Percentiles rank a stretch among this genome's conserved stretches.
Conservation (phyloP, 164 flowering plant genomes). For the Vitis labrusca region DNA sequence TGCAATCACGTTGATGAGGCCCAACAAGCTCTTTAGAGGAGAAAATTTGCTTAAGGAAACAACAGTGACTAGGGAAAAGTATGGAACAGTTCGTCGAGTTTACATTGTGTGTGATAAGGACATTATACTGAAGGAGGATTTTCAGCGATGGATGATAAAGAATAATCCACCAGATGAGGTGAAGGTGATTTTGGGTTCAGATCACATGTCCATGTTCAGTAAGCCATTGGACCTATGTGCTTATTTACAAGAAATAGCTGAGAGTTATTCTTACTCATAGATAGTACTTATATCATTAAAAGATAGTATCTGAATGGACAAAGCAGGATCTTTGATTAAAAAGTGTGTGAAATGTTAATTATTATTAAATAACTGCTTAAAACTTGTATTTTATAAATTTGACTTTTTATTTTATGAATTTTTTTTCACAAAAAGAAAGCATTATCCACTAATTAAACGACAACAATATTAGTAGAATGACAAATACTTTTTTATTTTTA, state of each 20-base stretch:
- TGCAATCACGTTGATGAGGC: constrained; percentile 24
- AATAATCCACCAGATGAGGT: constrained; percentile 34
- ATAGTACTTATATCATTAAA: too few relatives aligned
- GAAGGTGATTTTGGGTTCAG: constrained; percentile 30
- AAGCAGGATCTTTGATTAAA: too few relatives aligned
- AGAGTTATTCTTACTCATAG: constrained; percentile 1
- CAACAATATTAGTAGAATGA: too few relatives aligned
- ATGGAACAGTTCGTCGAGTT: constrained; percentile 32
- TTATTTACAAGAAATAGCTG: constrained; percentile 21
- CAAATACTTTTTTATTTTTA: too few relatives aligned
- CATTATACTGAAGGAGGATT: constrained; percentile 11
- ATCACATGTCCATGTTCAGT: constrained; percentile 53
- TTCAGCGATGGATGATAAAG: constrained; percentile 33
- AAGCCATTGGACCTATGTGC: constrained; percentile 30
- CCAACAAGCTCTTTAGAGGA: neutral
- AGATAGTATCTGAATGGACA: too few relatives aligned
- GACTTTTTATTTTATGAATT: too few relatives aligned
- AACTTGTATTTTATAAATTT: too few relatives aligned
- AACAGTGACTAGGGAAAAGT: constrained; percentile 27
- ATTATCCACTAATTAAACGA: too few relatives aligned
- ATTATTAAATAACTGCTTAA: too few relatives aligned
- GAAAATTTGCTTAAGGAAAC: neutral
- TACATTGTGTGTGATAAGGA: constrained; percentile 34
- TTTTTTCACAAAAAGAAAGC: too few relatives aligned
- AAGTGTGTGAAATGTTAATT: too few relatives aligned